Conservation (phyloP, 371 early-diverging fungal genomes). For the Paraphysoderma sedebokerense region DNA sequence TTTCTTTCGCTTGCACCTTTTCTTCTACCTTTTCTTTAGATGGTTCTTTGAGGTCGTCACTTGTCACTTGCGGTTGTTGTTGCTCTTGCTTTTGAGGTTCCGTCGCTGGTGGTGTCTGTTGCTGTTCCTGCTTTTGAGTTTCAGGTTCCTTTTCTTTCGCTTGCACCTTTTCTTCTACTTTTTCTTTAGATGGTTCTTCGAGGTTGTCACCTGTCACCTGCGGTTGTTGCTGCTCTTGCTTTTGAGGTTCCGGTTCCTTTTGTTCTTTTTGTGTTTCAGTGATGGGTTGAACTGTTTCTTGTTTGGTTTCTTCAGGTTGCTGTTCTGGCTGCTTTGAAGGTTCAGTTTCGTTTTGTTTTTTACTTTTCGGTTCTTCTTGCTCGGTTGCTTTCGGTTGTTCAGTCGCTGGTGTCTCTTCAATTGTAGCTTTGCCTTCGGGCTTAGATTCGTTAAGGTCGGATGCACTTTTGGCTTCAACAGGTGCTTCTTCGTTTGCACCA, state of each 20-base stretch:
- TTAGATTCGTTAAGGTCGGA: too few species aligned
- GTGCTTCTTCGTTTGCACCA: too few species aligned
- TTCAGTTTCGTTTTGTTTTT: too few species aligned
- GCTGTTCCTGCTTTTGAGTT: conserved; percentile 6
- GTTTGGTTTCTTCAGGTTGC: conserved; percentile 3
- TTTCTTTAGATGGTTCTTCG: background rate
- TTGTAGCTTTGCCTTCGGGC: too few species aligned
- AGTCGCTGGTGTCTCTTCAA: too few species aligned
- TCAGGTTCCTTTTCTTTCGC: conserved; percentile 1
- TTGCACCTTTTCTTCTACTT: background rate
- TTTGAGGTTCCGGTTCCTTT: too few species aligned
- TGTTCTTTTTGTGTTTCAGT: background rate
- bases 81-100: conserved; percentile 18
- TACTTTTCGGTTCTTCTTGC: too few species aligned
- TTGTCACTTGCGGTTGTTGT: conserved; percentile 9
- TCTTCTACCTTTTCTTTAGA: conserved; percentile 13
- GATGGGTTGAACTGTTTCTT: background rate
- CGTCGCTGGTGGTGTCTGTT: conserved; percentile 16
- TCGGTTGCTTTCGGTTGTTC: too few species aligned
- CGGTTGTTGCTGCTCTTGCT: too few species aligned
- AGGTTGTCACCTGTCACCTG: too few species aligned
- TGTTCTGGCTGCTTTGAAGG: too few species aligned
- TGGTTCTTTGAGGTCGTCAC: conserved; percentile 7
- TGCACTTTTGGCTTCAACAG: too few species aligned
- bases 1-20: conserved; percentile 4